Evolutionary conservation across 1,284 basidiomycete species (phyloP), one percentile per base, ranked within the genome.

Genomic region (Ceratobasidium sp.): DNA sequence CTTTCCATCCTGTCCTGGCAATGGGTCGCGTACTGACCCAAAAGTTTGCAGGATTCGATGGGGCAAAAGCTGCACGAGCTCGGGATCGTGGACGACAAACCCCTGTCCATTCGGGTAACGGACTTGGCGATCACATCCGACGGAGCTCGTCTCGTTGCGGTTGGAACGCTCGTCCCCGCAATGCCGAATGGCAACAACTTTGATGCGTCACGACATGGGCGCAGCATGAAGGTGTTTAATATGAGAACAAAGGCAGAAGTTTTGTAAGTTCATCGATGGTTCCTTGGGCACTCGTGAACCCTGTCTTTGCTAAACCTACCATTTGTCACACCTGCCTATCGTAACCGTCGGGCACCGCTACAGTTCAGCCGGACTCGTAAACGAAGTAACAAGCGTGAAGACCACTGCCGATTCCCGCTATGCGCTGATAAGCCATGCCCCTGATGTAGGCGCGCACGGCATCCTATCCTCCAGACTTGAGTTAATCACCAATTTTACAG

Each of bases 111-210:
- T 81, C 94, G 97, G 79, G 89, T 99, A 80, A 92, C 93, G 18
- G 95, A 96, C 83, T 90, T 98, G 81, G 92, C 93, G 67, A 88
- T 98, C 79, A 93, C 96, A 16, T 95, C 96, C 16, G 95, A 98
- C 84, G 91, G 92, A 79, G 89, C 89, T 77, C 91, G 92, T 77
- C 87, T 99, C 73, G 91, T 99, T 35, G 94, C 93, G 20, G 89
- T 96, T 64, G 96, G 96, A 41, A 91, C 93, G 86, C 89, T 89
- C 79, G 83, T 81, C 81, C 86, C 38, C 78, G 7, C 80, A 80
- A 33, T 64, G 35, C 73, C 73, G 20, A 65, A 38, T 35, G 52
- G 50, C 27, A 52, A 75, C n/a, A 75, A 75, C 33, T 57, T 75
- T 62, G 73, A 75, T 35, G 20, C 73, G 10, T 54, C 73, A 27